phyloP scores from a whole-genome alignment of 1,139 yeast species.

The Citeromyces hawaiiensis region DNA sequence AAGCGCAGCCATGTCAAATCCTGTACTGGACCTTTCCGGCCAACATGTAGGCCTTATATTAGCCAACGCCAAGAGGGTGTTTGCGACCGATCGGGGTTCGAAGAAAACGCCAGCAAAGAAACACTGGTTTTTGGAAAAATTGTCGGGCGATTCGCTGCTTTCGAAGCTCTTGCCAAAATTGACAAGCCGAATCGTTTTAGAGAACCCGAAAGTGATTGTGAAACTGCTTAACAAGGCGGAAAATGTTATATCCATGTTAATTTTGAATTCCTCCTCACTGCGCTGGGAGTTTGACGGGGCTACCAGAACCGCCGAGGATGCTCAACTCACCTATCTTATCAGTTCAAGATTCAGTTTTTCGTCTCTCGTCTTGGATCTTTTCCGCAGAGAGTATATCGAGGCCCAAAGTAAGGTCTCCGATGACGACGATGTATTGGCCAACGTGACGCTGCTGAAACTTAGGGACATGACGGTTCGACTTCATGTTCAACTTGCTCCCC shows the following conservation, averaged over 20 bases:
- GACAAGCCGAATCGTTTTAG: constrained; percentile 11
- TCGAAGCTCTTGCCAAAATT: background rate
- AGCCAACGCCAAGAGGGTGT: constrained; percentile 5
- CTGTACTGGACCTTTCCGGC: constrained; percentile 12
- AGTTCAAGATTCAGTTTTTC: background rate
- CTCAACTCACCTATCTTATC: background rate
- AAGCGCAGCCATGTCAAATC: constrained; percentile 10
- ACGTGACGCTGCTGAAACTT: background rate
- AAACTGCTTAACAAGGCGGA: constrained; percentile 4
- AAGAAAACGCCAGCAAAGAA: background rate
- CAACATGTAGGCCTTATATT: constrained; percentile 12
- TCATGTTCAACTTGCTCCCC: background rate
- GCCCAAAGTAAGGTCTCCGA: background rate
- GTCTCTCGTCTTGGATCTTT: background rate
- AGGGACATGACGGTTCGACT: background rate
- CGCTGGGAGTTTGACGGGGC: constrained; percentile 8
- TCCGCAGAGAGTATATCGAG: background rate
- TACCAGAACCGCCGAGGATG: background rate
- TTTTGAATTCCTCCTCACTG: constrained; percentile 11
- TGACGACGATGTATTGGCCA: background rate
- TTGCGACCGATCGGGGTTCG: constrained; percentile 1
- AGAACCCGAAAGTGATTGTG: constrained; percentile 13
- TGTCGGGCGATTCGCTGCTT: background rate
- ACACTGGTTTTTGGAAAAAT: background rate
- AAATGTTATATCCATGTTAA: constrained; percentile 8